Conservation (phyloP, 2,329 filamentous ascomycete genomes). For the Sclerotinia nivalis region DNA sequence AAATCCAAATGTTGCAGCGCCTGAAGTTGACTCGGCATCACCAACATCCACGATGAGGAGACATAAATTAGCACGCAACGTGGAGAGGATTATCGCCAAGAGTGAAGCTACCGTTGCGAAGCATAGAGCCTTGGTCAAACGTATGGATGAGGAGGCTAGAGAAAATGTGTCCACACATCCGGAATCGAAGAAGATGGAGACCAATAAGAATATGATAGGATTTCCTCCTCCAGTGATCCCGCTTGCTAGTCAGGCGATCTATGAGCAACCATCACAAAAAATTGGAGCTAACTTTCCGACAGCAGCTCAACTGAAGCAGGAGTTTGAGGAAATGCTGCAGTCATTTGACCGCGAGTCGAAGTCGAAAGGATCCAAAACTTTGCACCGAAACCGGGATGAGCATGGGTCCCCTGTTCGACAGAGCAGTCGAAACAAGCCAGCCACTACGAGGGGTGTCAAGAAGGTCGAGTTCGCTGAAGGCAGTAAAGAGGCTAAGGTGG, state of each 20-base stretch:
- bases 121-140: not conserved
- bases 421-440: constrained; percentile 2
- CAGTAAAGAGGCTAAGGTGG: not conserved
- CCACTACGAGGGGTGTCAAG: not conserved
- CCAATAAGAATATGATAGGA: not conserved
- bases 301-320: constrained; percentile 10
- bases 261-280: not conserved
- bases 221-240: constrained; percentile 5
- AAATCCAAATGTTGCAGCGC: not conserved
- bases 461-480: constrained; percentile 12
- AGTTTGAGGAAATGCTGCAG: constrained; percentile 13
- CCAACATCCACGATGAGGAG: not conserved
- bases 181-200: not conserved
- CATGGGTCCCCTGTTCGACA: not conserved
- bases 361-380: not conserved
- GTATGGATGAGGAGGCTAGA: constrained; percentile 2
- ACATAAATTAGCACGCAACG: not conserved
- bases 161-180: not conserved
- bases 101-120: constrained; percentile 12
- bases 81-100: constrained; percentile 10
- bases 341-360: constrained; percentile 13
- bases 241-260: not conserved
- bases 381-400: not conserved
- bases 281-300: not conserved
- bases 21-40: not conserved